Evolutionary conservation across 2,329 filamentous ascomycete genomes (phyloP).

Genomic region (Fusarium sp.): DNA sequence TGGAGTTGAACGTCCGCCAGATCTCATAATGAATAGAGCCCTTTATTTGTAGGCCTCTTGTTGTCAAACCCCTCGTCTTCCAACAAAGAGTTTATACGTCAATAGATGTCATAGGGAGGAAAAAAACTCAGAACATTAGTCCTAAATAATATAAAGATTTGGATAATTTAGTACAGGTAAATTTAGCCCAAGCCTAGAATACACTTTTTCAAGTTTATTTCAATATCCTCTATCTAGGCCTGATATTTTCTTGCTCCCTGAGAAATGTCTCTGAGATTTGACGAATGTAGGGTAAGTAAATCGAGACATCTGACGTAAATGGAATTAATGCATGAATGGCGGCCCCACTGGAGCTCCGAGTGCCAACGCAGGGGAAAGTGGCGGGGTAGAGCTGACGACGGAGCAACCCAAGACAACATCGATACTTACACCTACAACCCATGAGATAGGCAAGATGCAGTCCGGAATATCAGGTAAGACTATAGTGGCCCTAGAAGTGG

Average conservation of each 20-base stretch:
- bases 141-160: no score
- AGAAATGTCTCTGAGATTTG: no score
- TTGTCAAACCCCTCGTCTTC: rapidly evolving
- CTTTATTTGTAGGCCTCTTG: rapidly evolving
- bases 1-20: background rate
- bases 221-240: no score
- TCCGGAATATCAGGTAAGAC: constrained; percentile 79
- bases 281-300: constrained; percentile 34
- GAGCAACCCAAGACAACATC: constrained; percentile 26
- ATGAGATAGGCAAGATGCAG: constrained; percentile 66
- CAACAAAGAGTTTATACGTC: no score
- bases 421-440: constrained; percentile 13
- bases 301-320: background rate
- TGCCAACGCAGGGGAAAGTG: constrained; percentile 31
- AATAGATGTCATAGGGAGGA: no score
- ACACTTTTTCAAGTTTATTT: no score
- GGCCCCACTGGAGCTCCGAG: constrained; percentile 38
- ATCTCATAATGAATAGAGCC: background rate
- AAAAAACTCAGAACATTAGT: no score
- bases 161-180: no score
- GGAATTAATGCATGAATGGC: constrained; percentile 11
- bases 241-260: no score
- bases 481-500: background rate
- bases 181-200: no score
- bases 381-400: constrained; percentile 43